Conservation (phyloP, 1,139 yeast genomes). For the Cylindricascospora bacillispora region DNA sequence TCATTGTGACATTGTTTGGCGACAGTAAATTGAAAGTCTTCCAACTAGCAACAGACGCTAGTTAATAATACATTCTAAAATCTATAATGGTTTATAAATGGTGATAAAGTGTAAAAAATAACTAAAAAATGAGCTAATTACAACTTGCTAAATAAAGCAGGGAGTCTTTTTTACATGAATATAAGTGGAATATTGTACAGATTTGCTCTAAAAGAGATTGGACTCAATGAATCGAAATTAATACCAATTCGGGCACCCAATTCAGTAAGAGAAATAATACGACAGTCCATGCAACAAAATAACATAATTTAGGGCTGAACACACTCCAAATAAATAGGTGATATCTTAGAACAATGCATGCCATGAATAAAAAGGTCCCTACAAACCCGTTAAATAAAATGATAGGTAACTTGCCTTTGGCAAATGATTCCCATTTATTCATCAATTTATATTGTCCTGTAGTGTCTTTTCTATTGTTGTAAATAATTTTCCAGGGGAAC, state of each 20-base stretch:
- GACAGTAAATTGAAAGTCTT: too few relatives aligned
- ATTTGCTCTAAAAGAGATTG: too few relatives aligned
- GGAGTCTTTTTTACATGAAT: too few relatives aligned
- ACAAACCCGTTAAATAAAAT: constrained; percentile 44
- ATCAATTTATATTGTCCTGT: constrained; percentile 4
- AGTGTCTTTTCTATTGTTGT: constrained; percentile 24
- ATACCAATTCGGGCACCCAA: constrained; percentile 16
- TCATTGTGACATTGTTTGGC: too few relatives aligned
- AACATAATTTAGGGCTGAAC: constrained; percentile 82
- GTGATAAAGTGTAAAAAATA: too few relatives aligned
- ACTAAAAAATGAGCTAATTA: too few relatives aligned
- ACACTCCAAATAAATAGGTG: constrained; percentile 97
- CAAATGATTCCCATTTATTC: constrained; percentile 21
- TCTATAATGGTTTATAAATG: too few relatives aligned
- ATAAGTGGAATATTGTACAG: too few relatives aligned
- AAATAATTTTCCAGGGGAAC: constrained; percentile 35
- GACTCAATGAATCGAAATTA: too few relatives aligned
- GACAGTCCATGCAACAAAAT: constrained; percentile 64
- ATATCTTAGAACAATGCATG: constrained; percentile 66
- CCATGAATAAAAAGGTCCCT: constrained; percentile 46
- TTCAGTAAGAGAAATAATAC: constrained; percentile 31
- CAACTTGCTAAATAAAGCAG: too few relatives aligned
- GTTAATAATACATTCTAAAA: too few relatives aligned
- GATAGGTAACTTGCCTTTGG: constrained; percentile 9
- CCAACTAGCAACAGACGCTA: too few relatives aligned